Conservation (phyloP, 2,329 filamentous ascomycete genomes). For the Xenoacremonium recifei region DNA sequence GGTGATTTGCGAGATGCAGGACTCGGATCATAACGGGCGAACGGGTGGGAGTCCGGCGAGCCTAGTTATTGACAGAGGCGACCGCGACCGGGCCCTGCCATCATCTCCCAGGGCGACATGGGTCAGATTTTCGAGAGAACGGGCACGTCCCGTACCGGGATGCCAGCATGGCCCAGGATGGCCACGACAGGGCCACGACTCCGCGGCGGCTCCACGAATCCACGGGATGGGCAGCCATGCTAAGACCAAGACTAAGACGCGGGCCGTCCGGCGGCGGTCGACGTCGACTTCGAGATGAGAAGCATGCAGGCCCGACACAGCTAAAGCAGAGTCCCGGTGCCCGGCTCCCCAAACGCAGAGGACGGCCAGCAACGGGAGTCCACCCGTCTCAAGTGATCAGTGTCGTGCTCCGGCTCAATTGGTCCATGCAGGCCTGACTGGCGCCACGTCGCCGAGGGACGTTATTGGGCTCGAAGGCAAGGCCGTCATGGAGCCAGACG, state of each 20-base stretch:
- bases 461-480: constrained; percentile 23
- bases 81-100: background rate
- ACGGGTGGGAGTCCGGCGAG: constrained; percentile 30
- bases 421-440: constrained; percentile 24
- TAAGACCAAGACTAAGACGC: background rate
- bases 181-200: constrained; percentile 4
- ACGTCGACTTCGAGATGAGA: constrained; percentile 15
- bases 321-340: constrained; percentile 21
- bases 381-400: constrained; percentile 15
- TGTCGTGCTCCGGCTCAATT: constrained; percentile 30
- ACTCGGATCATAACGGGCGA: constrained; percentile 30
- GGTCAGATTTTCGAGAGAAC: constrained; percentile 1
- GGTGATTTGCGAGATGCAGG: constrained; percentile 30
- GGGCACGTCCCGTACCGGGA: no score
- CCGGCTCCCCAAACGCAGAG: constrained; percentile 18
- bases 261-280: background rate
- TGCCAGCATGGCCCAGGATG: background rate
- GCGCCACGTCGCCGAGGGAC: constrained; percentile 29
- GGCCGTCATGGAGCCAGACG: constrained; percentile 16
- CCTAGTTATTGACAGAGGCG: constrained; percentile 27
- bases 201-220: background rate
- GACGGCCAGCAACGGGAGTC: constrained; percentile 16
- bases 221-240: no score
- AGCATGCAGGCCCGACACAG: constrained; percentile 25
- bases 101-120: background rate